Evolutionary conservation across 129 eudicot species (phyloP).

Genomic region (Solidago caesia): DNA sequence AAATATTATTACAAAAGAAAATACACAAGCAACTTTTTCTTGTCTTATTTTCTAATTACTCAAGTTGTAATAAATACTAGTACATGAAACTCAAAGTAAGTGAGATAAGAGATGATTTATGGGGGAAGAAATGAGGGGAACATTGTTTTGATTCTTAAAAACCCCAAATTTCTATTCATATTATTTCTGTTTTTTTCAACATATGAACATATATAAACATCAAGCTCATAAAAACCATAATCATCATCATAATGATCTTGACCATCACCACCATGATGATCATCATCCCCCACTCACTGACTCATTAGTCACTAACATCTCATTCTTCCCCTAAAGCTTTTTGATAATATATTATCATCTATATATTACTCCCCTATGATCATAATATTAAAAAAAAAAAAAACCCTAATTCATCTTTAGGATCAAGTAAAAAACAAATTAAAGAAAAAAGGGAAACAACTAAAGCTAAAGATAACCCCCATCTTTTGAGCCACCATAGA

Average conservation of each 20-base stretch:
- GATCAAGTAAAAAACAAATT: constrained; percentile 33
- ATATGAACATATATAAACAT: constrained; percentile 43
- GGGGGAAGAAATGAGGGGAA: constrained; percentile 36
- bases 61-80: too few relatives aligned
- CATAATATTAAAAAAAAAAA: constrained; percentile 23
- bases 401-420: constrained; percentile 34
- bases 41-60: too few relatives aligned
- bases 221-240: constrained; percentile 29
- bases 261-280: constrained; percentile 15
- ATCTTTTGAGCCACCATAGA: constrained; percentile 22
- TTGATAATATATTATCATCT: constrained; percentile 38
- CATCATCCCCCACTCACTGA: constrained; percentile 22
- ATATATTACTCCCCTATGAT: constrained; percentile 45
- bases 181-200: constrained; percentile 39
- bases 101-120: constrained; percentile 8
- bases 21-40: too few relatives aligned
- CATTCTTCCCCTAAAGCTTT: constrained; percentile 36
- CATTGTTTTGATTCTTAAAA: constrained; percentile 30
- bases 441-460: constrained; percentile 20
- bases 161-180: constrained; percentile 32
- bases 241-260: background rate
- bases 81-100: background rate
- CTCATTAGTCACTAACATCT: constrained; percentile 34
- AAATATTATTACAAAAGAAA: too few relatives aligned
- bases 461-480: constrained; percentile 36